These are phyloP conservation scores for Cryptosporidium bovis DNA, from an alignment of 169 alveolate genomes.

Conservation along the genomic window DNA sequence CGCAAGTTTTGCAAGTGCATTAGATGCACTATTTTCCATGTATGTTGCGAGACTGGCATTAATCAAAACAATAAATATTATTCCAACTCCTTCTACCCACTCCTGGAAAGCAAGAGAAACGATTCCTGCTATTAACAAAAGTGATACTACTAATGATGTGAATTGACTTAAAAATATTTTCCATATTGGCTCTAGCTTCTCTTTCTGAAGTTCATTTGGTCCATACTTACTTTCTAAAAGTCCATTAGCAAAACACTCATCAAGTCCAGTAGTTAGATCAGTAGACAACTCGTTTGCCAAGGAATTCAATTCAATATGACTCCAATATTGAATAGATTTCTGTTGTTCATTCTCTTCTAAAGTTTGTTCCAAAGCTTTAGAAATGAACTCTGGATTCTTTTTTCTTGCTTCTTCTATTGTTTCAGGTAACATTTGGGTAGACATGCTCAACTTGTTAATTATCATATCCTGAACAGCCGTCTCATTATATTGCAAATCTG, in stretches of 20 bases:
- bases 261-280: slow-evolving; percentile 80
- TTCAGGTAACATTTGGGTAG: slow-evolving; percentile 63
- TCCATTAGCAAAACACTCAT: slow-evolving; percentile 80
- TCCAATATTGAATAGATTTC: slow-evolving; percentile 69
- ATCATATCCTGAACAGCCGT: slow-evolving; percentile 73
- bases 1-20: slow-evolving; percentile 91
- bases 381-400: slow-evolving; percentile 67
- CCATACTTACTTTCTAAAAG: slow-evolving; percentile 86
- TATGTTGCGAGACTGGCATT: slow-evolving; percentile 92
- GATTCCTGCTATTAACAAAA: slow-evolving; percentile 85
- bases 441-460: slow-evolving; percentile 60
- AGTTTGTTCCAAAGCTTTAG: slow-evolving; percentile 60
- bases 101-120: slow-evolving; percentile 86
- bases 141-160: slow-evolving; percentile 84
- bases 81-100: slow-evolving; percentile 90
- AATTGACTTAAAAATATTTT: slow-evolving; percentile 87
- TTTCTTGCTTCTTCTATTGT: slow-evolving; percentile 73
- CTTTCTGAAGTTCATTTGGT: slow-evolving; percentile 86
- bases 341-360: slow-evolving; percentile 31
- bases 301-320: slow-evolving; percentile 42
- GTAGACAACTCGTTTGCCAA: slow-evolving; percentile 55
- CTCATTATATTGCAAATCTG: slow-evolving; percentile 71
- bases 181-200: slow-evolving; percentile 86
- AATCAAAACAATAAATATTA: slow-evolving; percentile 86
- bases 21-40: slow-evolving; percentile 90